Conservation (phyloP, 306 rosid species). For the Lotus japonicus region DNA sequence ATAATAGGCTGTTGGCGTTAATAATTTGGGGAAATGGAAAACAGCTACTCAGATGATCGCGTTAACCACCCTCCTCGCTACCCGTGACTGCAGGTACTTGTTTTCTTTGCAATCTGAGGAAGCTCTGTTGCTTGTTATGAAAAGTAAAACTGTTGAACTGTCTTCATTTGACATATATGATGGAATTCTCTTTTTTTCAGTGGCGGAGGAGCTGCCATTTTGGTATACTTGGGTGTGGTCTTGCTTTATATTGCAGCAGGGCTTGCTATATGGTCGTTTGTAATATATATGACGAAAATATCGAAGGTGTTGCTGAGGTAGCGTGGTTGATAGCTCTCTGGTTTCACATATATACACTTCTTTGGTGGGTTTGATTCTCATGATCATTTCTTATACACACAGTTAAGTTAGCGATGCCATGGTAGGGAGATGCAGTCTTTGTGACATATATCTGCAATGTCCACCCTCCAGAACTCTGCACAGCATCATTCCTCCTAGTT, state of each 20-base stretch:
- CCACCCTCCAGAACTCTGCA: conserved; percentile 1
- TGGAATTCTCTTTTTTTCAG: conserved; percentile 32
- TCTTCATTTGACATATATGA: conserved; percentile 18
- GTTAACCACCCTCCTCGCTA: conserved; percentile 69
- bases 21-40: conserved; percentile 98
- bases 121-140: neutral
- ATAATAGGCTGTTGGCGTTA: conserved; percentile 88
- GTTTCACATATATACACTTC: conserved; percentile 11
- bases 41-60: conserved; percentile 95
- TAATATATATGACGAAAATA: conserved; percentile 71
- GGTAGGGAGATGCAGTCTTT: conserved; percentile 22
- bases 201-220: conserved; percentile 58
- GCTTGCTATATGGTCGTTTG: conserved; percentile 82
- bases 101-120: conserved; percentile 2
- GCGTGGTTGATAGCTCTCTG: conserved; percentile 14
- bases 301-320: conserved; percentile 64
- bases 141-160: neutral
- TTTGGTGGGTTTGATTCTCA: conserved; percentile 10
- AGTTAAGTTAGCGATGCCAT: conserved; percentile 16
- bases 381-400: conserved; percentile 10
- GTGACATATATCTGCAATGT: conserved; percentile 11
- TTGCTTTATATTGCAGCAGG: conserved; percentile 89
- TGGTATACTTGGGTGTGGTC: conserved; percentile 58
- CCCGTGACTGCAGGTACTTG: conserved; percentile 77
- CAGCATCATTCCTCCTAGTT: conserved; percentile 11